These are phyloP conservation scores for Zygnema cylindricum DNA, from an alignment of 139 green algal species.

Conservation along the genomic window DNA sequence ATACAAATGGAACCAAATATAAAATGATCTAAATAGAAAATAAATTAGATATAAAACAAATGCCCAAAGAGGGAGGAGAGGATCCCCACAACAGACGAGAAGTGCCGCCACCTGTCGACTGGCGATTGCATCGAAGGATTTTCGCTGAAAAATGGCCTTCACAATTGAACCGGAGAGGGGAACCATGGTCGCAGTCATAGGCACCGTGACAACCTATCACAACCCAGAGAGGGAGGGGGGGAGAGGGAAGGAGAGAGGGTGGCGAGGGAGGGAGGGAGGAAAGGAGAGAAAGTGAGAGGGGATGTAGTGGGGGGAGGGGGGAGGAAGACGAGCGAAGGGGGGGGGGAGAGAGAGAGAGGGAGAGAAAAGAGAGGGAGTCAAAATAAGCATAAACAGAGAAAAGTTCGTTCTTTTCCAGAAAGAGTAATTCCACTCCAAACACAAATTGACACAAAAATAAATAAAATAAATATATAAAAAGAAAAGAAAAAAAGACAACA, in stretches of 20 bases:
- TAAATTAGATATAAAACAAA: too few species aligned
- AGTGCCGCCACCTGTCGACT: constrained; percentile 38
- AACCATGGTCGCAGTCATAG: constrained; percentile 54
- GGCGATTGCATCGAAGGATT: constrained; percentile 59
- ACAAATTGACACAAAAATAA: too few species aligned
- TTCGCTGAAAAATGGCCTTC: constrained; percentile 50
- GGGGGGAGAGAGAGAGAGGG: neutral
- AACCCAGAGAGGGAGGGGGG: neutral
- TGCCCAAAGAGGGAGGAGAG: neutral
- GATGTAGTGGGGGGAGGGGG: neutral
- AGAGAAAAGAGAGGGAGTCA: neutral
- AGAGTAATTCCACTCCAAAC: too few species aligned
- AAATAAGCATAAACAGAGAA: neutral
- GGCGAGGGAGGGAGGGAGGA: neutral
- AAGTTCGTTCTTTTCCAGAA: too few species aligned
- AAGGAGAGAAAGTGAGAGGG: neutral
- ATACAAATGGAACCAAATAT: neutral
- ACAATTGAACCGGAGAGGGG: constrained; percentile 50
- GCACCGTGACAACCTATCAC: constrained; percentile 50
- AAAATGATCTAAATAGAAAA: neutral
- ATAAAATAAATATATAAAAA: too few species aligned
- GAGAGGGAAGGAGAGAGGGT: neutral
- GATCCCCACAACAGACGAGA: constrained; percentile 46
- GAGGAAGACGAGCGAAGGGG: neutral
- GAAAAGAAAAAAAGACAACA: too few species aligned